These are phyloP conservation scores for Asparagopsis taxiformis DNA, from an alignment of 31 red algal species.

Conservation along the genomic window DNA sequence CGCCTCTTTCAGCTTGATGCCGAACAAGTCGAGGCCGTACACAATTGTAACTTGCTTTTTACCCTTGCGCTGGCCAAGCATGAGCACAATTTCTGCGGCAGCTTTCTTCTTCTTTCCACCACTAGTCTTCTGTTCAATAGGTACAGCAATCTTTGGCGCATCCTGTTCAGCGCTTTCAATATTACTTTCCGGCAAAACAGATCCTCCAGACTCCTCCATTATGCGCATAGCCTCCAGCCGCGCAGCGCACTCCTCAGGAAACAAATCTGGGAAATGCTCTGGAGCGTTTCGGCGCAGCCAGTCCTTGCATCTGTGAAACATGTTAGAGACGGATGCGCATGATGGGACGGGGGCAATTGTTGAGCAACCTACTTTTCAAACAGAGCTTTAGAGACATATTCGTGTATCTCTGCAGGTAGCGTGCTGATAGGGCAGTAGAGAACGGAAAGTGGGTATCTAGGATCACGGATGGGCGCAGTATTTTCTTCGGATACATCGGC, in stretches of 20 bases:
- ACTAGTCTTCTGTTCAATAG: constrained; percentile 58
- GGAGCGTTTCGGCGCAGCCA: constrained; percentile 55
- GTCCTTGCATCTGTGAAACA: constrained; percentile 56
- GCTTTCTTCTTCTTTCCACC: constrained; percentile 71
- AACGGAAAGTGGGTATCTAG: constrained; percentile 58
- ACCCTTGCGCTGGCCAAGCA: constrained; percentile 59
- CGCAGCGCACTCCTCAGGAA: constrained; percentile 63
- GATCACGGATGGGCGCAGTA: constrained; percentile 9
- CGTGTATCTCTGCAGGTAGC: constrained; percentile 65
- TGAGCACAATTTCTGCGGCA: constrained; percentile 57
- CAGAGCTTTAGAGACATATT: constrained; percentile 45
- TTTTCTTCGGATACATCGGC: no score
- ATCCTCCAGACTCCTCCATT: constrained; percentile 27
- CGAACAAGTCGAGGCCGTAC: constrained; percentile 77
- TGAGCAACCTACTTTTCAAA: constrained; percentile 49
- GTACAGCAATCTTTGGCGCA: constrained; percentile 44
- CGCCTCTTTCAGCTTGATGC: constrained; percentile 77
- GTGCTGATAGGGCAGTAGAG: constrained; percentile 59
- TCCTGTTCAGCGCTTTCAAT: constrained; percentile 23
- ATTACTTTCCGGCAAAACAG: not conserved
- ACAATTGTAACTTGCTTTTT: constrained; percentile 81
- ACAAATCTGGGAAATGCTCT: constrained; percentile 46
- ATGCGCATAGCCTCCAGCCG: constrained; percentile 42
- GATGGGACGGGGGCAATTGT: no score
- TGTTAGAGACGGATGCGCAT: no score